Base-by-base conservation (phyloP, 139 green algal species). In the Coelastrella sp. region DNA sequence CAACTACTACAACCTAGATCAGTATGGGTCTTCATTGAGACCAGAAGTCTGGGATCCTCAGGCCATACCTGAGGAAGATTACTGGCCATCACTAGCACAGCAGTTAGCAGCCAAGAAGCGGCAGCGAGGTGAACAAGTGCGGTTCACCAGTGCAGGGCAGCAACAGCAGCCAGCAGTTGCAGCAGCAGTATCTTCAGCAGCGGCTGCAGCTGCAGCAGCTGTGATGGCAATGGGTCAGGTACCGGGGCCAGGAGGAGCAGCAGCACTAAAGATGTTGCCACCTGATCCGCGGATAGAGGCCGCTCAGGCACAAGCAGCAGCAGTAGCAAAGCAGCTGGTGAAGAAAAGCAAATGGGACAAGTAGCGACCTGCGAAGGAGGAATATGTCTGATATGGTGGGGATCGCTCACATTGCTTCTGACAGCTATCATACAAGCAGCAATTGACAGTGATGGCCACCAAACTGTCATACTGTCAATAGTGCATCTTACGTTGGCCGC, bases 1-100 rank as follows among this genome's bases (percentile, higher is more conserved):
- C 58, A 92, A 94, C 79, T 88, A 94, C 80, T 93, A 92, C 24
- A 86, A 93, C 24, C 94, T 98, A 1, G 56, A 96, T 27, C 85
- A 97, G 78, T 93, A 94, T 27, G 96, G 96, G 10, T 95, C 87
- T 12, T 92, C 74, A 78, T 94, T 95, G 56, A 78, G 88, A 1
- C 85, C 81, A 6, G 94, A 96, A 7, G 85, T 95, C 14, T 90
- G 90, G 25, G 85, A 93, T 63, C 75, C 89, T 4, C 35, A 72
- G 27, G 74, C 57, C 7, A 25, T 88, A 20, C 83, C 57, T 4
- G 58, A 72, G 12, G 60, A 84, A 49, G 79, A 90, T 58, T 63
- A 56, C 56, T 90, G 84, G 84, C 84, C 84, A 56, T 73, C 84
- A 24, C 56, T 88, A n/a, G 35, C 8, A 4, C 65, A 76, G 12